phyloP scores from a whole-genome alignment of 495 filamentous ascomycete genomes.

The Xylaria castorea region DNA sequence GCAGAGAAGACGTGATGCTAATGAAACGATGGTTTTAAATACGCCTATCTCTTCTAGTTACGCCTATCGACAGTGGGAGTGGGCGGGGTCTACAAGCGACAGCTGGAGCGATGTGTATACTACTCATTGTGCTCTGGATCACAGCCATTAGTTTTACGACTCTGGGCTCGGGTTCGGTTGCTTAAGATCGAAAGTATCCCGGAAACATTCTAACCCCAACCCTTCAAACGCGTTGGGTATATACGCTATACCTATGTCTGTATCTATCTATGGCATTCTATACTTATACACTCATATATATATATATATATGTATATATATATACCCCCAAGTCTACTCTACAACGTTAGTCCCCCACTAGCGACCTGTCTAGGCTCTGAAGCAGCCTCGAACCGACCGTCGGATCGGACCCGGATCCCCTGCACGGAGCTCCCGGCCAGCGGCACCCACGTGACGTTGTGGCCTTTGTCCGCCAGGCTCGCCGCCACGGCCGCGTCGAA shows the following conservation, averaged over 20 bases:
- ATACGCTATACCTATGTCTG: background rate
- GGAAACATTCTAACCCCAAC: background rate
- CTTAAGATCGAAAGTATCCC: too few relatives aligned
- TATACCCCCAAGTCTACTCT: background rate
- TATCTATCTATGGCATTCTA: too few relatives aligned
- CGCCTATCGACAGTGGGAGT: too few relatives aligned
- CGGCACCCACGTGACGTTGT: slow-evolving; percentile 75
- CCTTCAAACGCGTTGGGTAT: background rate
- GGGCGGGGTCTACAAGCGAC: too few relatives aligned
- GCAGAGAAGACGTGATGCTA: too few relatives aligned
- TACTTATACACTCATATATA: background rate
- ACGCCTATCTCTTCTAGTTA: too few relatives aligned
- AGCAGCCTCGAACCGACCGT: slow-evolving; percentile 50
- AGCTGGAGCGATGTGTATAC: background rate
- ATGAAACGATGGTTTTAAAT: too few relatives aligned
- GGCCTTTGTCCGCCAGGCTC: slow-evolving; percentile 65
- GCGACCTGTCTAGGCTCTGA: slow-evolving; percentile 72
- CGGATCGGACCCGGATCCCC: slow-evolving; percentile 62
- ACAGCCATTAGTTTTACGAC: background rate
- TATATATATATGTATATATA: background rate
- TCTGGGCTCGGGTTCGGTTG: too few relatives aligned
- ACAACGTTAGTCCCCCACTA: slow-evolving; percentile 65
- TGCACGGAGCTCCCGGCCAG: slow-evolving; percentile 70
- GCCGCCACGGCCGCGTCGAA: slow-evolving; percentile 72
- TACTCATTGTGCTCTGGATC: background rate